Percentiles rank a stretch among this genome's conserved stretches.
phyloP scores from a whole-genome alignment of 2,329 filamentous ascomycete species.

The Trichophyton benhamiae region DNA sequence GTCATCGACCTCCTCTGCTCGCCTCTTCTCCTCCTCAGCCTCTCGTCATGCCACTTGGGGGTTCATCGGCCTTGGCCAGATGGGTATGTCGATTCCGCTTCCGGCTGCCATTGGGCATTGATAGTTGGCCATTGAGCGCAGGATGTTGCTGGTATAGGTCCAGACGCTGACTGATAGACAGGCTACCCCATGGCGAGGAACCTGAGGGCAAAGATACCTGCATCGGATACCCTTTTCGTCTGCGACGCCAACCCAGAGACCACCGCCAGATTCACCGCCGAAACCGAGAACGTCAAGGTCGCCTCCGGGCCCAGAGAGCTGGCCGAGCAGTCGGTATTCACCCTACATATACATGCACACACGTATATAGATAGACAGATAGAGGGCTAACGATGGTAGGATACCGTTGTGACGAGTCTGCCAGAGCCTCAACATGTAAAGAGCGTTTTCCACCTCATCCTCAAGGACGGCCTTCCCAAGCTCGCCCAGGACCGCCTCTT shows the following conservation, averaged over 20 bases:
- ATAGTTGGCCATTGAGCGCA: neutral
- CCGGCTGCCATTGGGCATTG: neutral
- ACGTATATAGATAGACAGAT: neutral
- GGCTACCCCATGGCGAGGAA: constrained; percentile 64
- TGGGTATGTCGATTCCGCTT: constrained; percentile 37
- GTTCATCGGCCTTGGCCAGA: constrained; percentile 49
- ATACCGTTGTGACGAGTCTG: constrained; percentile 75
- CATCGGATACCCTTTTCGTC: constrained; percentile 49
- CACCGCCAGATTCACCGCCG: constrained; percentile 45
- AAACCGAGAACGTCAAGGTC: constrained; percentile 42
- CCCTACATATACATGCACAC: neutral
- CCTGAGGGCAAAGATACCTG: constrained; percentile 52
- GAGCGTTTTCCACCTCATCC: constrained; percentile 65
- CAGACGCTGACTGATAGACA: constrained; percentile 20
- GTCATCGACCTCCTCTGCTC: neutral
- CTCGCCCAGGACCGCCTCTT: constrained; percentile 57
- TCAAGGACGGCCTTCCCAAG: constrained; percentile 46
- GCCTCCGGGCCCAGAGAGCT: constrained; percentile 49
- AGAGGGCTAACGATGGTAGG: constrained; percentile 39
- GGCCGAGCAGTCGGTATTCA: constrained; percentile 54
- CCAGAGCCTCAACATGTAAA: constrained; percentile 83
- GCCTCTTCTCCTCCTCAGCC: constrained; percentile 37
- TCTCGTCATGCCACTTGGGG: constrained; percentile 41
- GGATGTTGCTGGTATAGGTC: too few relatives aligned
- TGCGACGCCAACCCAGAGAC: constrained; percentile 53